Conservation (phyloP, 2,329 filamentous ascomycete species). For the Nigrospora osmanthi region DNA sequence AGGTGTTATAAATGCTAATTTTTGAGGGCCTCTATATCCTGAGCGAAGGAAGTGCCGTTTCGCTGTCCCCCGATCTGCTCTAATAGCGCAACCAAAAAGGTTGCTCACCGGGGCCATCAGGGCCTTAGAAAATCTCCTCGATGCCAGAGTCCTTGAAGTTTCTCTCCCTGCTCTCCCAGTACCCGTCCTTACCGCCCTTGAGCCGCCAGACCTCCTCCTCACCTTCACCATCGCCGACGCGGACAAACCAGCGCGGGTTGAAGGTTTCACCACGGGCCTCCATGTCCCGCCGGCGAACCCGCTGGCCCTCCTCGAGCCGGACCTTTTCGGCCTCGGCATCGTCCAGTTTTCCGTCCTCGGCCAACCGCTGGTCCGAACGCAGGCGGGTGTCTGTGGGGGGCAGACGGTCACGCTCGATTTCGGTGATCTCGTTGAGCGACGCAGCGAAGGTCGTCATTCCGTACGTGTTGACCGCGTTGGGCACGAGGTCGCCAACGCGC, state of each 20-base stretch:
- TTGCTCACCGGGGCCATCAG: too few species aligned
- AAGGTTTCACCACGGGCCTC: slow-evolving; percentile 68
- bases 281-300: slow-evolving; percentile 63
- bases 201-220: slow-evolving; percentile 68
- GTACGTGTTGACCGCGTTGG: slow-evolving; percentile 72
- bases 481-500: slow-evolving; percentile 69
- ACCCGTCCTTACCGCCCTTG: slow-evolving; percentile 75
- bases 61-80: too few species aligned
- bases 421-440: slow-evolving; percentile 77
- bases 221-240: slow-evolving; percentile 49
- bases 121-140: slow-evolving; percentile 36
- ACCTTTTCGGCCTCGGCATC: slow-evolving; percentile 78
- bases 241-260: slow-evolving; percentile 78
- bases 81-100: too few species aligned
- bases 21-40: too few species aligned
- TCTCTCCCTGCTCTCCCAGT: slow-evolving; percentile 76
- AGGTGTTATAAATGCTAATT: too few species aligned
- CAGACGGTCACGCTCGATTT: slow-evolving; percentile 65
- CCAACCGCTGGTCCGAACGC: slow-evolving; percentile 78
- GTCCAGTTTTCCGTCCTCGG: slow-evolving; percentile 77
- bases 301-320: slow-evolving; percentile 77
- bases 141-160: slow-evolving; percentile 55
- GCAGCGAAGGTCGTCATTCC: slow-evolving; percentile 85
- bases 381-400: slow-evolving; percentile 78
- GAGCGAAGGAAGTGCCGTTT: too few species aligned